These are phyloP conservation scores for Coprinellus aureogranulatus DNA, from an alignment of 768 basidiomycete genomes.

Conservation along the genomic window DNA sequence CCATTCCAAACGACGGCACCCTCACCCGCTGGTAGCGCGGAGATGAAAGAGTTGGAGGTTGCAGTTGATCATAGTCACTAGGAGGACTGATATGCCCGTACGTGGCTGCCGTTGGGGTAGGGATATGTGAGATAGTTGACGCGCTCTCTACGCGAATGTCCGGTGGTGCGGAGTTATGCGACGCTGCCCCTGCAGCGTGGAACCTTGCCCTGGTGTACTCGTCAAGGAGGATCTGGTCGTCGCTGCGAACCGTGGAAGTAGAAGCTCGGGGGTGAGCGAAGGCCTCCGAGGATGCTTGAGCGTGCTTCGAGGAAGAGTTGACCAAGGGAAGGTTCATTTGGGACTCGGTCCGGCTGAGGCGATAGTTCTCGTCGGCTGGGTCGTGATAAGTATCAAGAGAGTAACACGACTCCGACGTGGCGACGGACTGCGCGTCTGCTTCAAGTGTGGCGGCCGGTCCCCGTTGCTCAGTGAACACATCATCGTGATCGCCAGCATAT, in stretches of 20 bases:
- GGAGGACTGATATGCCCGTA: background rate
- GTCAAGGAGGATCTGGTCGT: background rate
- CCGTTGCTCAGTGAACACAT: background rate
- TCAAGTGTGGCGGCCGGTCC: background rate
- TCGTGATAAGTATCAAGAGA: background rate
- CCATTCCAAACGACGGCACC: constrained; percentile 1
- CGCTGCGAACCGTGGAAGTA: too few relatives aligned
- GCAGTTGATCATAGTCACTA: background rate
- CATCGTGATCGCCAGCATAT: background rate
- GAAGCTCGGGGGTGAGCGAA: too few relatives aligned
- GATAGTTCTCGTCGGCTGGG: background rate
- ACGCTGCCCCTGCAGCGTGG: background rate
- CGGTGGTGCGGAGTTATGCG: background rate
- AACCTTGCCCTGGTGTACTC: background rate
- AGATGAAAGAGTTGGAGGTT: background rate
- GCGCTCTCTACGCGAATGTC: constrained; percentile 2
- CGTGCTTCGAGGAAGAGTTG: too few relatives aligned
- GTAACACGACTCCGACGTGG: constrained; percentile 5
- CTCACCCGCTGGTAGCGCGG: background rate
- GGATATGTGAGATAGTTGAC: background rate
- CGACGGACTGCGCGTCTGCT: too few relatives aligned
- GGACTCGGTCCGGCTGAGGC: background rate
- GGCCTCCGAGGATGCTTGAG: too few relatives aligned
- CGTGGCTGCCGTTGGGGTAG: background rate
- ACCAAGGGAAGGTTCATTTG: background rate